These are phyloP conservation scores for Pycnococcus provasolii DNA, from an alignment of 139 green algal genomes.

Conservation along the genomic window DNA sequence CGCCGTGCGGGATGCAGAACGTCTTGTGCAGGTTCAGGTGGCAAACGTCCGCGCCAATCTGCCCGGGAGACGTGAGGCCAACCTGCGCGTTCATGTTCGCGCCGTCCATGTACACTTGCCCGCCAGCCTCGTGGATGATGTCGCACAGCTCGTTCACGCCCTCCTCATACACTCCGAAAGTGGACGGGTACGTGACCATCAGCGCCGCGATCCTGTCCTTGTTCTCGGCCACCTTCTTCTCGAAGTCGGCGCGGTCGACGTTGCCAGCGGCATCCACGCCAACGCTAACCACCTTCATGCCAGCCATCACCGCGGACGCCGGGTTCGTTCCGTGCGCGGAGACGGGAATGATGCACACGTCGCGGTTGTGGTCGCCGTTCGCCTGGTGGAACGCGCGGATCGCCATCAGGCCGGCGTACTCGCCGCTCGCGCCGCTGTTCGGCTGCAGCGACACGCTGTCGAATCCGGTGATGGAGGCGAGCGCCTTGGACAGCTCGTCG, in stretches of 20 bases:
- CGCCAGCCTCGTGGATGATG: slow-evolving; percentile 87
- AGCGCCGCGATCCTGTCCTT: slow-evolving; percentile 87
- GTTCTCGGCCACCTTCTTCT: slow-evolving; percentile 63
- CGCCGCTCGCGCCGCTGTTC: slow-evolving; percentile 85
- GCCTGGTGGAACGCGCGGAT: slow-evolving; percentile 89
- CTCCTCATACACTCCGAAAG: slow-evolving; percentile 96
- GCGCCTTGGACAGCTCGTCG: slow-evolving; percentile 73
- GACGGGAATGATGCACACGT: slow-evolving; percentile 98
- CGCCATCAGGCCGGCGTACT: slow-evolving; percentile 97
- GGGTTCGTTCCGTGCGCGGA: slow-evolving; percentile 97
- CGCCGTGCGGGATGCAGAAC: slow-evolving; percentile 99
- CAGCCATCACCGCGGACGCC: slow-evolving; percentile 87
- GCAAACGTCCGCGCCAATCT: slow-evolving; percentile 98
- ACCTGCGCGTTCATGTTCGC: slow-evolving; percentile 99
- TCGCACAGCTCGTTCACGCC: slow-evolving; percentile 90
- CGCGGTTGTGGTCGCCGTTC: slow-evolving; percentile 66
- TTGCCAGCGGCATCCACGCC: slow-evolving; percentile 76
- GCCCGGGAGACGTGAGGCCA: slow-evolving; percentile 85
- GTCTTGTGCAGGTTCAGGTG: slow-evolving; percentile 99
- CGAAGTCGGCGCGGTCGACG: slow-evolving; percentile 85
- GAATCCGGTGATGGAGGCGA: slow-evolving; percentile 94
- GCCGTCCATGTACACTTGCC: slow-evolving; percentile 98
- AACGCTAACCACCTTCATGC: slow-evolving; percentile 90
- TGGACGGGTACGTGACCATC: slow-evolving; percentile 99
- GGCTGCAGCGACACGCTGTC: slow-evolving; percentile 90